phyloP scores from a whole-genome alignment of 2,329 filamentous ascomycete genomes.

The Neofusicoccum cordaticola region DNA sequence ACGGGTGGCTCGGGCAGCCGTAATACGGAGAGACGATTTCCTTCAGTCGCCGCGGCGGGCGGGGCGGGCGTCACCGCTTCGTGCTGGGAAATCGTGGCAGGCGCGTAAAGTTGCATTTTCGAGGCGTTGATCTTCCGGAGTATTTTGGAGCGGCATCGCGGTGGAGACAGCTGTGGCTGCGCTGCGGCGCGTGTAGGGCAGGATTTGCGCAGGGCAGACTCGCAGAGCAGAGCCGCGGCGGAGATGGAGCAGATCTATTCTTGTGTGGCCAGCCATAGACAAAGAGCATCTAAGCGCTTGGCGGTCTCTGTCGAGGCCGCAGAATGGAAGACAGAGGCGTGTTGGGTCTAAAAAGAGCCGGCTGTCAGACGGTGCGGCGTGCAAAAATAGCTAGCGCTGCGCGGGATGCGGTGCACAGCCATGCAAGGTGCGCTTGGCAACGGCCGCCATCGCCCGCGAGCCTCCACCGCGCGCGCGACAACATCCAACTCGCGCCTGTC shows the following conservation, averaged over 20 bases:
- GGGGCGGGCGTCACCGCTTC: not conserved
- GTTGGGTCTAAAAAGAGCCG: not conserved
- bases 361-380: not conserved
- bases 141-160: not conserved
- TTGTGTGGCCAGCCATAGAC: not conserved
- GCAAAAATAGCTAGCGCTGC: constrained; percentile 11
- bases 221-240: no score
- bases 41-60: not conserved
- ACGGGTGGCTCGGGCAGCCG: not conserved
- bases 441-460: not conserved
- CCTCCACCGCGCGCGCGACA: not conserved
- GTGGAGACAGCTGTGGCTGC: not conserved
- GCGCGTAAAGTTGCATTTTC: not conserved
- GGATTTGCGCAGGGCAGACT: constrained; percentile 6
- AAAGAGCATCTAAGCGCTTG: not conserved
- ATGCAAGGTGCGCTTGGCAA: not conserved
- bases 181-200: not conserved
- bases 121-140: constrained; percentile 8
- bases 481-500: no score
- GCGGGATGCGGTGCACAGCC: not conserved
- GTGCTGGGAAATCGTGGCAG: not conserved
- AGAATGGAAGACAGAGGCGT: not conserved
- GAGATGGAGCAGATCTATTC: constrained; percentile 3
- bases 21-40: not conserved
- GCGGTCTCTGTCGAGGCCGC: not conserved